These are phyloP conservation scores for Lenzites betulinus DNA, from an alignment of 768 basidiomycete genomes.

Conservation along the genomic window DNA sequence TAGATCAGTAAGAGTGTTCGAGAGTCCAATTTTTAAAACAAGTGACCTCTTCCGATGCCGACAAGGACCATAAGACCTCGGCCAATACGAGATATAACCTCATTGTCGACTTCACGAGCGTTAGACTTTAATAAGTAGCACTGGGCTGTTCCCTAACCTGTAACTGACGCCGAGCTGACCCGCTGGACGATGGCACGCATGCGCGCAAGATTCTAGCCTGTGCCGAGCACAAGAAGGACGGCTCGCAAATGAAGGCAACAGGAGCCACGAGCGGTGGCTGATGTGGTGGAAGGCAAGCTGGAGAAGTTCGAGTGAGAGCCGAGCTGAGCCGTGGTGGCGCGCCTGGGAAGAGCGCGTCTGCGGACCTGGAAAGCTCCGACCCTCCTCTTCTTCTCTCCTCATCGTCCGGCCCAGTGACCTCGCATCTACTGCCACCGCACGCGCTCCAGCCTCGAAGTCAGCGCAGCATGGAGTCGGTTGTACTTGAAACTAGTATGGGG, in stretches of 20 bases:
- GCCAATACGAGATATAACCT: conserved; percentile 80
- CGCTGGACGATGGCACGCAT: conserved; percentile 91
- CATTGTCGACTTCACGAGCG: conserved; percentile 61
- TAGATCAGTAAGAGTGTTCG: conserved; percentile 20
- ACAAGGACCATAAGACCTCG: conserved; percentile 88
- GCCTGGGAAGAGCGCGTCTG: conserved; percentile 7
- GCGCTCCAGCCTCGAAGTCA: neutral
- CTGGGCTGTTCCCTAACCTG: conserved; percentile 47
- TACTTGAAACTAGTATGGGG: conserved; percentile 83
- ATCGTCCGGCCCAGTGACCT: conserved; percentile 18
- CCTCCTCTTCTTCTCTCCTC: conserved; percentile 14
- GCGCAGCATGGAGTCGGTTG: conserved; percentile 53
- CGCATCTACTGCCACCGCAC: conserved; percentile 9
- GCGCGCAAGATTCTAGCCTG: neutral
- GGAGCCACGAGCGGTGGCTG: neutral
- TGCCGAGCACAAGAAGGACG: neutral
- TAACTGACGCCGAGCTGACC: conserved; percentile 82
- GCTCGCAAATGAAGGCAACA: neutral
- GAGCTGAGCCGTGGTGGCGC: neutral
- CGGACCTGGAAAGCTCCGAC: neutral
- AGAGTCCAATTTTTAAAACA: conserved; percentile 3
- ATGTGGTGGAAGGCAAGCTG: conserved; percentile 6
- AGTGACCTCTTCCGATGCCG: conserved; percentile 77
- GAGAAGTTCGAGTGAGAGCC: neutral
- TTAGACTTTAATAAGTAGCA: neutral